phyloP scores from a whole-genome alignment of 2,329 filamentous ascomycete species.

The Zarea fungicola region DNA sequence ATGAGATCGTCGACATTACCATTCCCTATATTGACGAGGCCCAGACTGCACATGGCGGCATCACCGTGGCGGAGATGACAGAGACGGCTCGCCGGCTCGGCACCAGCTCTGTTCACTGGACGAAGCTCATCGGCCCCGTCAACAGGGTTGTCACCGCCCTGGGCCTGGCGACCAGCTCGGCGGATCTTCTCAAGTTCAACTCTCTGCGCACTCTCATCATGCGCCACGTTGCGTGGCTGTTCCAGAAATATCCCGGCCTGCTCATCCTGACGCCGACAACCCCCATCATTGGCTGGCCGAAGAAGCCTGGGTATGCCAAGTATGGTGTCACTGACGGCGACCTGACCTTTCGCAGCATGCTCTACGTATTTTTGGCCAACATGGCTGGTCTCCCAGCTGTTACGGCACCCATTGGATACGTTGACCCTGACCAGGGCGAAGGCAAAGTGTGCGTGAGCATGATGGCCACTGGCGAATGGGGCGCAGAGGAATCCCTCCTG shows the following conservation, averaged over 20 bases:
- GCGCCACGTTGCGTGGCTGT: constrained; percentile 70
- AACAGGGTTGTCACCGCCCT: constrained; percentile 68
- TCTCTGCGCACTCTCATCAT: constrained; percentile 71
- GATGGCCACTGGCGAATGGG: constrained; percentile 63
- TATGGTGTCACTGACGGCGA: constrained; percentile 75
- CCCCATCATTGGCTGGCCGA: constrained; percentile 70
- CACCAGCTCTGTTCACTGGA: constrained; percentile 41
- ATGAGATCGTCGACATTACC: constrained; percentile 51
- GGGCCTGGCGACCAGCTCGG: constrained; percentile 57
- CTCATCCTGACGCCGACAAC: constrained; percentile 75
- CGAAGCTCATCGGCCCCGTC: constrained; percentile 54
- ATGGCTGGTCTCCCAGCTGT: constrained; percentile 73
- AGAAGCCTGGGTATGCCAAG: constrained; percentile 50
- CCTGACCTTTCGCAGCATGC: constrained; percentile 69
- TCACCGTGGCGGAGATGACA: constrained; percentile 69
- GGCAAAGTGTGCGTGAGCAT: constrained; percentile 58
- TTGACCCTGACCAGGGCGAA: constrained; percentile 47
- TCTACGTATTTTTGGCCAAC: constrained; percentile 82
- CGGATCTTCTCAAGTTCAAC: constrained; percentile 68
- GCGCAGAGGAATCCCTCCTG: constrained; percentile 57
- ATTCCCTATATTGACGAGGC: constrained; percentile 65
- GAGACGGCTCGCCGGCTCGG: constrained; percentile 38
- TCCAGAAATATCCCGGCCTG: constrained; percentile 64
- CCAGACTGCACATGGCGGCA: constrained; percentile 70
- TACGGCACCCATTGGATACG: constrained; percentile 70